These are phyloP conservation scores for Hirsutella minnesotensis DNA, from an alignment of 2,329 filamentous ascomycete genomes.

Conservation along the genomic window DNA sequence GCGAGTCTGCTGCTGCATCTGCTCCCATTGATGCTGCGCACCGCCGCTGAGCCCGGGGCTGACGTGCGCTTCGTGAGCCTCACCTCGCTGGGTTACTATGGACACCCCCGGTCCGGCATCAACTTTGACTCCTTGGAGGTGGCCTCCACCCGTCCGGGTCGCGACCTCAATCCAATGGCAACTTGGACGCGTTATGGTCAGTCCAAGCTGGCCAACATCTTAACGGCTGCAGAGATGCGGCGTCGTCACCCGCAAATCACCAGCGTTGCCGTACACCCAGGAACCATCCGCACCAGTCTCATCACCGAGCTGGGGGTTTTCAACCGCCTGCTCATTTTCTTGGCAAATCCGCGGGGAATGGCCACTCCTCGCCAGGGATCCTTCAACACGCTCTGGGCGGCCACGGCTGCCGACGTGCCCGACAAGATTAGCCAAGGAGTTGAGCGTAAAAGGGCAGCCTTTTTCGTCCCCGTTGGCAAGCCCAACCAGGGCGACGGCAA, in stretches of 20 bases:
- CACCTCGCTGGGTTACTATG: slow-evolving; percentile 15
- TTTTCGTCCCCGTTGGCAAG: slow-evolving; percentile 17
- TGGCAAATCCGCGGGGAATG: not conserved
- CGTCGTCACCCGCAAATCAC: slow-evolving; percentile 28
- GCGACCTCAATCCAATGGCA: not conserved
- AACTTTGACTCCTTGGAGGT: slow-evolving; percentile 14
- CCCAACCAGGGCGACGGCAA: slow-evolving; percentile 9
- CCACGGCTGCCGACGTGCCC: slow-evolving; percentile 8
- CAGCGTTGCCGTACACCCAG: slow-evolving; percentile 36
- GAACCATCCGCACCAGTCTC: slow-evolving; percentile 21
- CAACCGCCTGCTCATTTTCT: slow-evolving; percentile 11
- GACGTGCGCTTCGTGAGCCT: slow-evolving; percentile 13
- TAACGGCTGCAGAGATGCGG: slow-evolving; percentile 32
- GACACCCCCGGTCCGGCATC: slow-evolving; percentile 15
- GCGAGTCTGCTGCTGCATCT: slow-evolving; percentile 20
- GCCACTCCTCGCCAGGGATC: slow-evolving; percentile 7
- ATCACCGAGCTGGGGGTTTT: slow-evolving; percentile 11
- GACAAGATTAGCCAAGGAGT: slow-evolving; percentile 6
- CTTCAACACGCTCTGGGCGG: slow-evolving; percentile 17
- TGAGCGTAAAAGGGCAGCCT: slow-evolving; percentile 1
- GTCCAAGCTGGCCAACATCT: slow-evolving; percentile 37
- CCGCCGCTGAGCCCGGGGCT: slow-evolving; percentile 5
- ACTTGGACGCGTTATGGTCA: slow-evolving; percentile 34
- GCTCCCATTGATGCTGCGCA: slow-evolving; percentile 12
- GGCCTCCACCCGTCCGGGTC: no score